Base-by-base conservation (phyloP, 805 yeast genomes). In the Myxozyma monticola region DNA sequence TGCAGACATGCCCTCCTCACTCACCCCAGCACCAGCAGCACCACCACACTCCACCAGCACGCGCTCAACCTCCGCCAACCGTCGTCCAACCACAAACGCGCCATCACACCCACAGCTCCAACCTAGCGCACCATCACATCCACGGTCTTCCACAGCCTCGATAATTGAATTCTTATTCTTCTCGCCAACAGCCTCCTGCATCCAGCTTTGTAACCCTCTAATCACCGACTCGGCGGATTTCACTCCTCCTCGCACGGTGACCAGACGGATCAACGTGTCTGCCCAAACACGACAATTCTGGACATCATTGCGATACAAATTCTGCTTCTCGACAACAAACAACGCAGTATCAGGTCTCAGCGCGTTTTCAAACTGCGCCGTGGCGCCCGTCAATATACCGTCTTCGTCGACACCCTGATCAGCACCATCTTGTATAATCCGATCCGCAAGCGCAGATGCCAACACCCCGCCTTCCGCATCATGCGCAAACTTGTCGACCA, bases 241-340 rank as follows among this genome's bases (percentile, higher is more conserved):
- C n/a, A n/a, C n/a, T n/a, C n/a, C n/a, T n/a, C n/a, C n/a, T n/a
- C n/a, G n/a, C n/a, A n/a, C n/a, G n/a, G n/a, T n/a, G 12, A 28
- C 9, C 31, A 28, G 12, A 28, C 31, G 31, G 15, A 29, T 12
- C 36, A 54, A 34, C 48, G 48, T 28, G 6, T 25, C 14, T 3
- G 48, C 47, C 45, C 49, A 42, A 29, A 35, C 33, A n/a, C 28
- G 48, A 15, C 45, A 51, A 5, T 40, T 48, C n/a, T 36, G 43
- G 7, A 59, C 57, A 12, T 73, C 75, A 61, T 82, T 79, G 57
- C 81, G 72, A 66, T 81, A 86, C 34, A 84, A 75, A 57, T 88
- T 87, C 47, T 75, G 78, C 59, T 78, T 79, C 62, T 88, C 96
- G 5, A 75, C 67, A 4, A 80, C 80, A 65, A 88, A 88, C 35